Evolutionary conservation across 768 basidiomycete genomes (phyloP).

Genomic region (Tricholoma saponaceum): DNA sequence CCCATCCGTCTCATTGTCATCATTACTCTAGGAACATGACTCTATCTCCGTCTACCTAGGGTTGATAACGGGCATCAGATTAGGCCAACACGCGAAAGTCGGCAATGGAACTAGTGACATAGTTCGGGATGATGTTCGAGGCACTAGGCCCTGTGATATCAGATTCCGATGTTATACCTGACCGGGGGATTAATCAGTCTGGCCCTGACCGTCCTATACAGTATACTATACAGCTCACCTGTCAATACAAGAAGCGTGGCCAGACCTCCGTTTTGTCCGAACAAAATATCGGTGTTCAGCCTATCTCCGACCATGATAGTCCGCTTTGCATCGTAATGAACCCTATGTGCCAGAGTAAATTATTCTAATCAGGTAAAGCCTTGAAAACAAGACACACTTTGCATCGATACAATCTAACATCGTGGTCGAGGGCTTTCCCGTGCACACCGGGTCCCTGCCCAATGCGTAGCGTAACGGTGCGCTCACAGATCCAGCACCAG

Average conservation of each 20-base stretch:
- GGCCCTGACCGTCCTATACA: neutral
- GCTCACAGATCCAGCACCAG: conserved; percentile 82
- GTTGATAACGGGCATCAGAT: neutral
- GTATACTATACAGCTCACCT: conserved; percentile 56
- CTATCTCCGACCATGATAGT: conserved; percentile 98
- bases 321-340: conserved; percentile 77
- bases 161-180: conserved; percentile 74
- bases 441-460: conserved; percentile 65
- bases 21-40: neutral
- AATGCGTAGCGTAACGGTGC: conserved; percentile 77
- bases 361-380: neutral
- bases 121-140: conserved; percentile 75
- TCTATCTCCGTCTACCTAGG: conserved; percentile 3
- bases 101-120: conserved; percentile 75
- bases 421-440: conserved; percentile 87
- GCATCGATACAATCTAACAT: conserved; percentile 93
- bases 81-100: conserved; percentile 51
- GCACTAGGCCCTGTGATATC: conserved; percentile 72
- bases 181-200: neutral
- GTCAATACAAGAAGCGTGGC: conserved; percentile 88
- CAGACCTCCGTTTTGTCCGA: conserved; percentile 84
- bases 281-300: conserved; percentile 92
- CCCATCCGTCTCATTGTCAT: neutral
- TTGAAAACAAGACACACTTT: conserved; percentile 32
- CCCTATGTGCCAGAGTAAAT: conserved; percentile 39